Evolutionary conservation across 441 rosid genomes (phyloP).

Genomic region (Geranium incanum): DNA sequence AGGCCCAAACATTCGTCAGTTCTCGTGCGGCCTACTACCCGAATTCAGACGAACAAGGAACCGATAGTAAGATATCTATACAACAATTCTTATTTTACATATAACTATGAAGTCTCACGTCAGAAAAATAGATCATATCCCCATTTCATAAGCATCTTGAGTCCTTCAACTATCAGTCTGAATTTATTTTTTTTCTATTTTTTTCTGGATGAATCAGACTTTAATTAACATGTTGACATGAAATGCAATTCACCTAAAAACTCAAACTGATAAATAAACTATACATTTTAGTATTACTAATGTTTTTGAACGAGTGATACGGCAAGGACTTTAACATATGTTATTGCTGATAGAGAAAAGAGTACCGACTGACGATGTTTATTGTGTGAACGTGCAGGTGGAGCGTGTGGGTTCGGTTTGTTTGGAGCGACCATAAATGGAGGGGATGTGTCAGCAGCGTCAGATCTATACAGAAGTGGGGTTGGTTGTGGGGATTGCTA

Average conservation of each 20-base stretch:
- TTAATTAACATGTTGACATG: too few species aligned
- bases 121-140: too few species aligned
- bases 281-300: too few species aligned
- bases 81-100: not conserved
- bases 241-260: too few species aligned
- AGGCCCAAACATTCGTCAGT: slow-evolving; percentile 37
- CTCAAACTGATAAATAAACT: too few species aligned
- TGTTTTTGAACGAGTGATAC: too few species aligned
- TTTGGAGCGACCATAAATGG: slow-evolving; percentile 58
- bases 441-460: slow-evolving; percentile 59
- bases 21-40: slow-evolving; percentile 56
- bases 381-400: slow-evolving; percentile 27
- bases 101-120: not conserved
- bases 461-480: slow-evolving; percentile 52
- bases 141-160: too few species aligned
- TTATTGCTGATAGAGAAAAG: too few species aligned
- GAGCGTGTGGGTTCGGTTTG: slow-evolving; percentile 60
- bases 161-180: too few species aligned
- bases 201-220: too few species aligned
- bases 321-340: too few species aligned
- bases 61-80: slow-evolving; percentile 35
- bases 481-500: slow-evolving; percentile 74
- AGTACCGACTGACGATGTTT: slow-evolving; percentile 10
- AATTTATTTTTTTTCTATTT: too few species aligned
- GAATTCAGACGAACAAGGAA: slow-evolving; percentile 47